Conservation (phyloP, 306 rosid species). For the Medicago arabica region DNA sequence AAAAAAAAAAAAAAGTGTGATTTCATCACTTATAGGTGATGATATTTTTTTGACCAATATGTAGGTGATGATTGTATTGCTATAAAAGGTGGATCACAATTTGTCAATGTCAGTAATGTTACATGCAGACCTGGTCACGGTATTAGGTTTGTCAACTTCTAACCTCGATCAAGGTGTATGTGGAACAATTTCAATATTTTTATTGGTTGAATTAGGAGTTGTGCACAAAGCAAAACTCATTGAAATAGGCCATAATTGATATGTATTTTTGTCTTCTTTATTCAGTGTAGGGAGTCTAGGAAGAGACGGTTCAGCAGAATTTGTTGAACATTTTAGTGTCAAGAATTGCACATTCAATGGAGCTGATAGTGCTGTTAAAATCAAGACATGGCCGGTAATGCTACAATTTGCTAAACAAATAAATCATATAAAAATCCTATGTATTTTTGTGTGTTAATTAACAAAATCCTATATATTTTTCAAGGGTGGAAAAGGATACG, state of each 20-base stretch:
- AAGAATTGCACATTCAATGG: slow-evolving; percentile 45
- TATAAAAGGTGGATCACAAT: slow-evolving; percentile 41
- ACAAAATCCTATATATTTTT: neutral
- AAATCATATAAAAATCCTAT: neutral
- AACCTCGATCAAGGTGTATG: too few relatives aligned
- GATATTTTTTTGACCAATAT: too few relatives aligned
- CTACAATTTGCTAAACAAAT: neutral
- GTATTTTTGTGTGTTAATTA: neutral
- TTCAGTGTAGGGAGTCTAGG: slow-evolving; percentile 62
- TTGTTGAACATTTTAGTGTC: slow-evolving; percentile 41
- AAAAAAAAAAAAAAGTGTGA: too few relatives aligned
- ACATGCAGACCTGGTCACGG: slow-evolving; percentile 67
- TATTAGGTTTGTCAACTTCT: slow-evolving; percentile 45
- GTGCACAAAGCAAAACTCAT: too few relatives aligned
- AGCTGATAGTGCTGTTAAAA: slow-evolving; percentile 40
- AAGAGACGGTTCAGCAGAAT: neutral
- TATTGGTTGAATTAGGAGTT: too few relatives aligned
- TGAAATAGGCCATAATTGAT: neutral
- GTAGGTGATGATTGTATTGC: slow-evolving; percentile 67
- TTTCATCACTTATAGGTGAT: too few relatives aligned
- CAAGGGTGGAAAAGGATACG: slow-evolving; percentile 49
- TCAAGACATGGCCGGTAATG: slow-evolving; percentile 63
- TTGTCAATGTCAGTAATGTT: slow-evolving; percentile 31
- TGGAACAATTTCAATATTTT: too few relatives aligned
- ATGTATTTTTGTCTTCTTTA: neutral